Conservation (phyloP, 768 basidiomycete genomes). For the Crepidotus variabilis region DNA sequence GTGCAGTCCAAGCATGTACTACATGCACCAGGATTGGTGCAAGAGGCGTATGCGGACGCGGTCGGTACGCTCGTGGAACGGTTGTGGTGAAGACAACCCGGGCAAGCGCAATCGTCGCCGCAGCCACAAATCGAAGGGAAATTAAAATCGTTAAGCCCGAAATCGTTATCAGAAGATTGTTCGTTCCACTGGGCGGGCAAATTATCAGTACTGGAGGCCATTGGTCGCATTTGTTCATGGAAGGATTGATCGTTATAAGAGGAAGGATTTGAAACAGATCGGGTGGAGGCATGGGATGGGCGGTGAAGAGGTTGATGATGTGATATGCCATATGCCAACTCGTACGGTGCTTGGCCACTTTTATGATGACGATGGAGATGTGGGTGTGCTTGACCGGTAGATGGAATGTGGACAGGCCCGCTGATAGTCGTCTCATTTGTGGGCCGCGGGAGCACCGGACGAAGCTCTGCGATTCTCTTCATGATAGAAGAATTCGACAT, state of each 20-base stretch:
- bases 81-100: slow-evolving; percentile 59
- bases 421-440: slow-evolving; percentile 13
- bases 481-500: slow-evolving; percentile 9
- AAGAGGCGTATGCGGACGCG: slow-evolving; percentile 34
- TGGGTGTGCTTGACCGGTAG: slow-evolving; percentile 37
- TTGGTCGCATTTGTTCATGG: slow-evolving; percentile 21
- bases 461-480: slow-evolving; percentile 52
- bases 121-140: slow-evolving; percentile 57
- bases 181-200: slow-evolving; percentile 15
- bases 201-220: slow-evolving; percentile 29
- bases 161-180: slow-evolving; percentile 18
- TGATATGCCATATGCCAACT: slow-evolving; percentile 54
- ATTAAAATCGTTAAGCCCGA: slow-evolving; percentile 13
- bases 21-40: slow-evolving; percentile 33
- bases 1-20: slow-evolving; percentile 60
- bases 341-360: slow-evolving; percentile 62
- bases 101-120: slow-evolving; percentile 59
- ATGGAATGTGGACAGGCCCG: slow-evolving; percentile 46
- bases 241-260: slow-evolving; percentile 21
- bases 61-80: slow-evolving; percentile 26
- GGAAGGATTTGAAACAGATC: slow-evolving; percentile 16
- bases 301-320: slow-evolving; percentile 26
- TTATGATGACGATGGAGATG: slow-evolving; percentile 47
- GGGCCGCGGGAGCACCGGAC: slow-evolving; percentile 70
- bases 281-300: slow-evolving; percentile 18